A percentile compares a stretch with the other conserved stretches of the same genome.
These are phyloP conservation scores for Neopestalotiopsis sp. DNA, from an alignment of 2,329 filamentous ascomycete species.

Conservation along the genomic window DNA sequence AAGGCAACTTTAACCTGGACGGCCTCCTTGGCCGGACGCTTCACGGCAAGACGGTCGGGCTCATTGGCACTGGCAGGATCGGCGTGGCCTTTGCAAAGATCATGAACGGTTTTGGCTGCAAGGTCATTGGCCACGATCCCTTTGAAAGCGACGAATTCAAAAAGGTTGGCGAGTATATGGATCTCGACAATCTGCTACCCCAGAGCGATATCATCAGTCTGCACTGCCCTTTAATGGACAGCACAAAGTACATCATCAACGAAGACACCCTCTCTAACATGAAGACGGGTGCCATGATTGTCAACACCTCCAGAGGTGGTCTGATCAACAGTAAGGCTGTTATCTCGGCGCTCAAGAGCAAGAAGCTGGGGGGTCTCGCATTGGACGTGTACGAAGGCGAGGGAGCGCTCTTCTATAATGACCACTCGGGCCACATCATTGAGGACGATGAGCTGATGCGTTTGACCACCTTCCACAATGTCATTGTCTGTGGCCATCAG, in stretches of 20 bases:
- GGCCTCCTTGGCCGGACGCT: conserved; percentile 68
- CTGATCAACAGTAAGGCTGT: conserved; percentile 66
- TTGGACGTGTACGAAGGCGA: conserved; percentile 75
- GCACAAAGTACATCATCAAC: conserved; percentile 67
- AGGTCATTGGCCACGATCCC: conserved; percentile 65
- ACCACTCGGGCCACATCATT: conserved; percentile 69
- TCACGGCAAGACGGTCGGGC: conserved; percentile 68
- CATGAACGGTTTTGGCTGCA: conserved; percentile 69
- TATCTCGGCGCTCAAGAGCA: conserved; percentile 64
- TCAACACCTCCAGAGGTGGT: conserved; percentile 73
- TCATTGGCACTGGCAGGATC: conserved; percentile 70
- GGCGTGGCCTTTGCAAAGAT: conserved; percentile 67
- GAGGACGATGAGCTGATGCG: conserved; percentile 71
- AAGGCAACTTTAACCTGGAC: conserved; percentile 71
- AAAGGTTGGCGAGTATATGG: conserved; percentile 55
- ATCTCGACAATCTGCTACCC: conserved; percentile 59
- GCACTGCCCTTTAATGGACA: conserved; percentile 68
- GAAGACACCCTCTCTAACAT: conserved; percentile 56
- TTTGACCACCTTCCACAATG: conserved; percentile 72
- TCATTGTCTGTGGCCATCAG: conserved; percentile 71
- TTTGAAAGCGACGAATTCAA: conserved; percentile 55
- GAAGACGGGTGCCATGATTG: conserved; percentile 64
- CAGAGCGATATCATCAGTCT: conserved; percentile 67
- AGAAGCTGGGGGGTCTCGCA: conserved; percentile 65
- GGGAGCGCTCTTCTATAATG: conserved; percentile 67